Base-by-base conservation (phyloP, 2,329 filamentous ascomycete genomes). In the Uncinocarpus reesii region DNA sequence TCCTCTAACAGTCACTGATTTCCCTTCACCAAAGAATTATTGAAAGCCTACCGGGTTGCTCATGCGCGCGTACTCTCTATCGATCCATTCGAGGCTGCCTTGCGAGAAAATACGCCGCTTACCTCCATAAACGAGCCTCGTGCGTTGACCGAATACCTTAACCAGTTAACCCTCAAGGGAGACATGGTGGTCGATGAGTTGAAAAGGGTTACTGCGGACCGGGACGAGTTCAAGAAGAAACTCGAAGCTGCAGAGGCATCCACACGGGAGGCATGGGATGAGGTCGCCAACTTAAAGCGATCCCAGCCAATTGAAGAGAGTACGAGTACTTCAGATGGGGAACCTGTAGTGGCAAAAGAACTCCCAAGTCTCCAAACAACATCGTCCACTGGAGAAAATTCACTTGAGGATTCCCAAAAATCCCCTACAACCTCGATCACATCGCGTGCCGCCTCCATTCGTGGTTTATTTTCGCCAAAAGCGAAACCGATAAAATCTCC, bases 161-260 rank as follows among this genome's bases (percentile, higher is more conserved):
- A 83, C 57, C 87, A 95, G 65, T 69, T 94, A 34, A 90, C 82
- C 52, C 66, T 89, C 46, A 90, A 93, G 61, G 82, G 83, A 35
- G 86, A 94, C 58, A 93, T 98, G 85, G 81, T 94, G 2, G 82
- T 93, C 78, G 84, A 94, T 38, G 92, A 98, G 66, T 73, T 95
- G 49, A 95, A 93, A 68, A 77, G 87, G 10, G 80, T 96, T 0
- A 84, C 87, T 0, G 76, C 77, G 2, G 89, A 96, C 61, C 83
- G 84, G 51, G 86, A 95, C 52, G 78, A 80, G 13, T 73, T 84
- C 52, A 90, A 87, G 64, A 84, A 83, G 66, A 87, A 85, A 63
- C 70, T 81, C 1, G 79, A 84, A n/a, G 78, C 82, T 42, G 72
- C 76, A 0, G 78, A 87, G 54, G 78, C 81, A 60, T 76, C 77